These are phyloP conservation scores for Claviceps spartinae DNA, from an alignment of 2,329 filamentous ascomycete species.

Conservation along the genomic window DNA sequence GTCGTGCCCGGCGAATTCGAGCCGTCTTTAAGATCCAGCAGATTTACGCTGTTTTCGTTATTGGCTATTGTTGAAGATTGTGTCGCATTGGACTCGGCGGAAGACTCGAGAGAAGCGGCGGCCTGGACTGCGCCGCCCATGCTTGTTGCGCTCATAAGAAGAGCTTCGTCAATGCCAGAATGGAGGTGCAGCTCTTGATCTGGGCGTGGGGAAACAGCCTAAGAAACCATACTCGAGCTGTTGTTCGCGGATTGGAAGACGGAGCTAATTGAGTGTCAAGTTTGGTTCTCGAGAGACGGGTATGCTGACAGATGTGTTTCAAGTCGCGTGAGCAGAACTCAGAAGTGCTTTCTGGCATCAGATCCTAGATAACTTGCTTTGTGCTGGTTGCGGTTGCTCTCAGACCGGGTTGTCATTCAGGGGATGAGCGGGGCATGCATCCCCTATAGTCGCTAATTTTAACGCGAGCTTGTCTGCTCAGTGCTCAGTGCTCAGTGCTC, in stretches of 20 bases:
- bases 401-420: not conserved
- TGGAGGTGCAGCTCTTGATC: not conserved
- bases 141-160: slow-evolving; percentile 3
- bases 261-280: not conserved
- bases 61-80: not conserved
- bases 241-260: not conserved
- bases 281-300: not conserved
- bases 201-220: not conserved
- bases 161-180: not conserved
- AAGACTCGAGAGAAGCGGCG: slow-evolving; percentile 1
- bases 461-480: not conserved
- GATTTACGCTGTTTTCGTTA: not conserved
- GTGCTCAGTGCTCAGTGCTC: too few species aligned
- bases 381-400: not conserved
- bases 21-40: not conserved
- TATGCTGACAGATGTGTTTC: too few species aligned
- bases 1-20: not conserved
- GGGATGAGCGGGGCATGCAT: not conserved
- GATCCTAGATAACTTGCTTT: not conserved
- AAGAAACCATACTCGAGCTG: not conserved
- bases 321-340: too few species aligned
- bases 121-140: not conserved
- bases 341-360: not conserved
- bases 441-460: not conserved
- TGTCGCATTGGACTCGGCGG: not conserved